These are phyloP conservation scores for Chalara sp. DNA, from an alignment of 2,329 filamentous ascomycete species.

Conservation along the genomic window DNA sequence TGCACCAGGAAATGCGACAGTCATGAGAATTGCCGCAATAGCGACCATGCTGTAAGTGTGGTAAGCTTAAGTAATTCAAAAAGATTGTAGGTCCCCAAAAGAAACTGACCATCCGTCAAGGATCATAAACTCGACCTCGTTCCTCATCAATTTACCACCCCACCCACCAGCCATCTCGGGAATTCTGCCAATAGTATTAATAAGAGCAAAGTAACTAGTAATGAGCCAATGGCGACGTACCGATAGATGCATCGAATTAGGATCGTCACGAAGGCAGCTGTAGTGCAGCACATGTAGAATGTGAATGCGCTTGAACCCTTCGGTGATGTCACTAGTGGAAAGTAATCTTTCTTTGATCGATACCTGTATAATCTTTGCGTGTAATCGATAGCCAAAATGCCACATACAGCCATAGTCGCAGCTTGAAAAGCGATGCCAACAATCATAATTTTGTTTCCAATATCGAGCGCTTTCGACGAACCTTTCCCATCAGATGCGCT, in stretches of 20 bases:
- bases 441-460: conserved; percentile 29
- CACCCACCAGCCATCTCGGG: conserved; percentile 59
- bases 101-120: conserved; percentile 30
- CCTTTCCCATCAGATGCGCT: conserved; percentile 8
- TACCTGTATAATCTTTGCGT: too few species aligned
- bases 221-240: too few species aligned
- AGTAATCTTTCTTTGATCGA: conserved; percentile 31
- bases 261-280: conserved; percentile 13
- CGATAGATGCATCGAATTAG: conserved; percentile 20
- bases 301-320: background rate
- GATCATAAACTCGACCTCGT: conserved; percentile 54
- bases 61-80: too few species aligned
- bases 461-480: conserved; percentile 2
- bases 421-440: conserved; percentile 34
- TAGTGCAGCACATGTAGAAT: conserved; percentile 14
- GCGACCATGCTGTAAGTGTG: too few species aligned
- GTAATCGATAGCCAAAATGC: conserved; percentile 40
- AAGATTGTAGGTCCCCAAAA: too few species aligned
- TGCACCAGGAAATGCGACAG: too few species aligned
- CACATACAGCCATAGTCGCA: conserved; percentile 29
- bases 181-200: conserved; percentile 21
- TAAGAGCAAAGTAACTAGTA: too few species aligned
- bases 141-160: conserved; percentile 57
- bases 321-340: conserved; percentile 4
- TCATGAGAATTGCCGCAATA: too few species aligned